Conservation (phyloP, 2,329 filamentous ascomycete genomes). For the Boeremia lycopersici region DNA sequence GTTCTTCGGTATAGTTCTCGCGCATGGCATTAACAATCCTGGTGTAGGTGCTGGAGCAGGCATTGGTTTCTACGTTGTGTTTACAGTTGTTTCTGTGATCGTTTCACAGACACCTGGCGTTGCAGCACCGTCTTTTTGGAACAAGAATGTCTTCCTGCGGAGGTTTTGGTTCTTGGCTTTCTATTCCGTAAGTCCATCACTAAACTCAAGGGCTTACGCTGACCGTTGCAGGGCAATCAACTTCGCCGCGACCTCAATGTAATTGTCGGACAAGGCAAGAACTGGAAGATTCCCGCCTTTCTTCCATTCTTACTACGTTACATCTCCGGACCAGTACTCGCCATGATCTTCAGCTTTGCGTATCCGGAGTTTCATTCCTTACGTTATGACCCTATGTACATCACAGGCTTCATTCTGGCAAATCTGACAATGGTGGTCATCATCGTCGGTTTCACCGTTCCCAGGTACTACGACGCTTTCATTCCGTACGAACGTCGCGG, state of each 20-base stretch:
- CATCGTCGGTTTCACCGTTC: conserved; percentile 57
- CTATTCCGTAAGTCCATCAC: conserved; percentile 58
- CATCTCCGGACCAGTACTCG: conserved; percentile 40
- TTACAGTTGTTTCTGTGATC: conserved; percentile 48
- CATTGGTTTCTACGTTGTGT: conserved; percentile 58
- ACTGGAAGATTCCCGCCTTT: conserved; percentile 62
- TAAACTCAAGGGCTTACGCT: background rate
- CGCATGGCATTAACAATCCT: conserved; percentile 52
- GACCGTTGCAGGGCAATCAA: conserved; percentile 57
- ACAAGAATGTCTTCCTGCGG: conserved; percentile 44
- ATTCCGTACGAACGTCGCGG: conserved; percentile 55
- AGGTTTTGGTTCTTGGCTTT: conserved; percentile 62
- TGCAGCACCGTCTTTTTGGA: conserved; percentile 52
- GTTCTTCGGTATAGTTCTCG: conserved; percentile 58
- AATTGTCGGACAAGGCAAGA: conserved; percentile 60
- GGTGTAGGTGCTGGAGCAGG: conserved; percentile 58
- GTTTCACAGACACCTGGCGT: conserved; percentile 53
- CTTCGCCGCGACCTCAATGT: conserved; percentile 61
- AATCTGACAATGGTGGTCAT: conserved; percentile 53
- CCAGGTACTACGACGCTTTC: conserved; percentile 61
- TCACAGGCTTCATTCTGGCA: conserved; percentile 41
- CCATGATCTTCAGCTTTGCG: conserved; percentile 44
- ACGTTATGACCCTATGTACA: conserved; percentile 45
- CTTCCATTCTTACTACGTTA: conserved; percentile 55
- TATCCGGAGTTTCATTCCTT: conserved; percentile 42